Percentiles rank a stretch among this genome's conserved stretches.
Conservation (phyloP, 495 filamentous ascomycete genomes). For the Saxophila tyrrhenica region DNA sequence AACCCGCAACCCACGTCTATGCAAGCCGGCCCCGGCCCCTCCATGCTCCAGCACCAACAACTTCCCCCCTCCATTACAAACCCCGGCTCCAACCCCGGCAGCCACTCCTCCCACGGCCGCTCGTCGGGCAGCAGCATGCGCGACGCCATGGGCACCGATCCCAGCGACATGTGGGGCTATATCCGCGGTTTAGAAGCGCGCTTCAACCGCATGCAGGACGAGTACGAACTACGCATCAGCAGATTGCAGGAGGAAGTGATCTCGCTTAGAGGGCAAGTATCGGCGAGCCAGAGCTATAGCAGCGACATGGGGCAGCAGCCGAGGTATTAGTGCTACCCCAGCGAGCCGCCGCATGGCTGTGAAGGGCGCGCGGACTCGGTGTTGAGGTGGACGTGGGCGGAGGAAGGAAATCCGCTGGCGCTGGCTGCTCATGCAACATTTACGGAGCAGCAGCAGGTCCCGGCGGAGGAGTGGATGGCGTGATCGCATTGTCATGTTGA, state of each 20-base stretch:
- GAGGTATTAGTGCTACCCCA: neutral
- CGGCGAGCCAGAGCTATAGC: conserved; percentile 9
- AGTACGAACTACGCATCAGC: conserved; percentile 25
- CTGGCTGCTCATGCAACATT: neutral
- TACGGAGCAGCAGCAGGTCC: neutral
- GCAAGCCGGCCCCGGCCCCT: conserved; percentile 18
- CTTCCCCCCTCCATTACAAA: conserved; percentile 10
- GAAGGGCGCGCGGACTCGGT: neutral
- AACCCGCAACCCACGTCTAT: neutral
- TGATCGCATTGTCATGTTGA: no score
- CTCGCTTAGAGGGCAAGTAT: conserved; percentile 21
- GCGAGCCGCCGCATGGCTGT: no score
- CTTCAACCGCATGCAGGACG: conserved; percentile 23
- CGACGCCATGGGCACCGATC: conserved; percentile 22
- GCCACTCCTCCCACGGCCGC: conserved; percentile 29
- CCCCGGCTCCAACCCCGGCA: conserved; percentile 27
- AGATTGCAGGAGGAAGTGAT: conserved; percentile 26
- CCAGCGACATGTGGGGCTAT: conserved; percentile 22
- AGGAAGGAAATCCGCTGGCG: no score
- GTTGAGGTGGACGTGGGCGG: no score
- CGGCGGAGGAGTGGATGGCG: no score
- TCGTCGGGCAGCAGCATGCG: conserved; percentile 30
- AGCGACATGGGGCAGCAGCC: conserved; percentile 10
- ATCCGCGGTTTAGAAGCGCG: conserved; percentile 26
- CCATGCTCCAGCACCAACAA: conserved; percentile 27